Evolutionary conservation across 768 basidiomycete species (phyloP).

Genomic region (Rhizopogon vinicolor): DNA sequence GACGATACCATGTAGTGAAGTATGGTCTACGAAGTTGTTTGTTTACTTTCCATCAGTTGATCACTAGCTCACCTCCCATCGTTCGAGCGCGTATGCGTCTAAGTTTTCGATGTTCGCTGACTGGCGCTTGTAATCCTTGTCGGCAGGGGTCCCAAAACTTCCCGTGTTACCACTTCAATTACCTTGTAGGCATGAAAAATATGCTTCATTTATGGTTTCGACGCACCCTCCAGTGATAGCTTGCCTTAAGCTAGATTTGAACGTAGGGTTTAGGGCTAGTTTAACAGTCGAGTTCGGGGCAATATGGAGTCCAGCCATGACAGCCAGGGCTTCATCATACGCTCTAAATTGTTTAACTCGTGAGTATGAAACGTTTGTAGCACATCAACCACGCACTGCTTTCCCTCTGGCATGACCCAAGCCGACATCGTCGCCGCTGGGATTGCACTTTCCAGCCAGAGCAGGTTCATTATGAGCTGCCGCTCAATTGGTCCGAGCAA

Average conservation of each 20-base stretch:
- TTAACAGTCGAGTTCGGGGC: constrained; percentile 56
- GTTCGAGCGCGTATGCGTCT: constrained; percentile 78
- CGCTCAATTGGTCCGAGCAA: constrained; percentile 74
- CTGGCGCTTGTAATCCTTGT: constrained; percentile 55
- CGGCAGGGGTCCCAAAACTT: constrained; percentile 82
- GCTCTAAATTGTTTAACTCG: constrained; percentile 37
- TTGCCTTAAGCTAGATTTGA: constrained; percentile 75
- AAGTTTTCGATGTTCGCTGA: constrained; percentile 54
- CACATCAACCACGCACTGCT: constrained; percentile 43
- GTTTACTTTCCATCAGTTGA: background rate
- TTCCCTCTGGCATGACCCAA: constrained; percentile 74
- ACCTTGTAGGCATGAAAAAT: constrained; percentile 5
- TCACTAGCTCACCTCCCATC: constrained; percentile 73
- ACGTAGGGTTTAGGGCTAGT: constrained; percentile 64
- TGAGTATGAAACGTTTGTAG: background rate
- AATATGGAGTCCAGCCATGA: constrained; percentile 67
- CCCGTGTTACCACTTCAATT: constrained; percentile 59
- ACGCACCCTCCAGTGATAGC: constrained; percentile 86
- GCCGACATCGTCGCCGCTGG: constrained; percentile 61
- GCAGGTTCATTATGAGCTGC: constrained; percentile 81
- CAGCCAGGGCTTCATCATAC: constrained; percentile 65
- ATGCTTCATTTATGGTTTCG: background rate
- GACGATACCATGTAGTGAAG: constrained; percentile 98
- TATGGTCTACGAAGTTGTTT: constrained; percentile 60
- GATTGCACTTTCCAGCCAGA: constrained; percentile 83